Evolutionary conservation across 1,284 basidiomycete genomes (phyloP).

Genomic region (Puccinia brachypodii): DNA sequence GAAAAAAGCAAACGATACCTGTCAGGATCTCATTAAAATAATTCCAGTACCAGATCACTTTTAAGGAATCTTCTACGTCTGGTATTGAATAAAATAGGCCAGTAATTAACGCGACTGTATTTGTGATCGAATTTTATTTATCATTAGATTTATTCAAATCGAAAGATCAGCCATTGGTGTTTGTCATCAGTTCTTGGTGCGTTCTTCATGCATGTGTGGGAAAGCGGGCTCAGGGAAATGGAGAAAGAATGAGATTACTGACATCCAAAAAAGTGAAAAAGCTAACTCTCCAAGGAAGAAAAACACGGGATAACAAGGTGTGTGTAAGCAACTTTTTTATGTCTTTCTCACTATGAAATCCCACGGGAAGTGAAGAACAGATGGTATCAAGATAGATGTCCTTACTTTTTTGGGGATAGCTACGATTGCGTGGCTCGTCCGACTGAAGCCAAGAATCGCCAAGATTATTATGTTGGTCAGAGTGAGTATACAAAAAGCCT

Average conservation of each 20-base stretch:
- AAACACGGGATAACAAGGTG: not conserved
- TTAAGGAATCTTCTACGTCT: slow-evolving; percentile 32
- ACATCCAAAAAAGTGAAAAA: slow-evolving; percentile 47
- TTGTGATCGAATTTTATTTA: not conserved
- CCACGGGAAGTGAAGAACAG: not conserved
- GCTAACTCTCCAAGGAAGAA: slow-evolving; percentile 25
- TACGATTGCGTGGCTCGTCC: slow-evolving; percentile 9
- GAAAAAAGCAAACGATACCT: slow-evolving; percentile 34
- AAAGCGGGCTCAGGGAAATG: not conserved
- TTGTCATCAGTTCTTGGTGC: not conserved
- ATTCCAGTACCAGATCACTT: slow-evolving; percentile 48
- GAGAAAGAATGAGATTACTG: not conserved
- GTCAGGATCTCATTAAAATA: slow-evolving; percentile 39
- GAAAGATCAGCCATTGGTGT: not conserved
- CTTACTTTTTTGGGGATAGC: slow-evolving; percentile 36
- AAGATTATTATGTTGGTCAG: slow-evolving; percentile 22
- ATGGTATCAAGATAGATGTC: not conserved
- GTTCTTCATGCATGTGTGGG: not conserved
- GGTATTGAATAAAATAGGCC: slow-evolving; percentile 41
- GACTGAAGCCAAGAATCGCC: slow-evolving; percentile 19
- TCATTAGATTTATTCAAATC: not conserved
- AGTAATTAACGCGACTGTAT: slow-evolving; percentile 26
- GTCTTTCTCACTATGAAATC: not conserved
- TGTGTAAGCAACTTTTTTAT: not conserved
- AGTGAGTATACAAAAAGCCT: slow-evolving; percentile 34